These are phyloP conservation scores for Boeremia lycopersici DNA, from an alignment of 2,329 filamentous ascomycete species.

Conservation along the genomic window DNA sequence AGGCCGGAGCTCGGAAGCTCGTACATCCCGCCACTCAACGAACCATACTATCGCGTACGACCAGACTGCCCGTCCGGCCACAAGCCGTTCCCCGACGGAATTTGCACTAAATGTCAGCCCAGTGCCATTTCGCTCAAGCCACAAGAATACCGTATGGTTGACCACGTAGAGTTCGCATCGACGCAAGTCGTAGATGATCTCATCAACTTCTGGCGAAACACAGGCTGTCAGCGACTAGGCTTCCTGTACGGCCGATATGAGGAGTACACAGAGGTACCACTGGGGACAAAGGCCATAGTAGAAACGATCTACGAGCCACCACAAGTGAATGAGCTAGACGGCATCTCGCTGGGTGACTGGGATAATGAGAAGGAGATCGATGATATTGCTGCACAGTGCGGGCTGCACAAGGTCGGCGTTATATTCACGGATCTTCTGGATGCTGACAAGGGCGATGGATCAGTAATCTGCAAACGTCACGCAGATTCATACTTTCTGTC, in stretches of 20 bases:
- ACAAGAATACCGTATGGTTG: conserved; percentile 94
- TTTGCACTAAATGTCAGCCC: conserved; percentile 97
- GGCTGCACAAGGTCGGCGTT: conserved; percentile 85
- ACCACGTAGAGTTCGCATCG: conserved; percentile 95
- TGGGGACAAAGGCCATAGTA: conserved; percentile 93
- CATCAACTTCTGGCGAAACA: conserved; percentile 88
- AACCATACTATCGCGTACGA: conserved; percentile 90
- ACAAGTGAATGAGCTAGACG: conserved; percentile 86
- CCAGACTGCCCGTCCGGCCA: conserved; percentile 91
- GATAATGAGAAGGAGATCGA: conserved; percentile 82
- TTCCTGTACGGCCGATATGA: conserved; percentile 90
- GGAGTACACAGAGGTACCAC: conserved; percentile 88
- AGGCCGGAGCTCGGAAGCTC: conserved; percentile 92
- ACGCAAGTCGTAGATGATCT: conserved; percentile 85
- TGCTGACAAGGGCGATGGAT: conserved; percentile 78
- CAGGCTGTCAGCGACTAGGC: conserved; percentile 81
- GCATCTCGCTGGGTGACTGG: conserved; percentile 84
- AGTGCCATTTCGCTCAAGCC: conserved; percentile 95
- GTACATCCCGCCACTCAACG: conserved; percentile 92
- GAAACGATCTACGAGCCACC: conserved; percentile 98
- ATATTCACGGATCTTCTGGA: conserved; percentile 94
- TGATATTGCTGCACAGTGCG: conserved; percentile 79
- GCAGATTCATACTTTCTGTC: conserved; percentile 94
- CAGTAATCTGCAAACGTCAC: conserved; percentile 92
- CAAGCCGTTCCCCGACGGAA: conserved; percentile 91